Evolutionary conservation across 129 eudicot species (phyloP), one percentile per base, ranked within the genome.

Genomic region (Helianthus tuberosus): DNA sequence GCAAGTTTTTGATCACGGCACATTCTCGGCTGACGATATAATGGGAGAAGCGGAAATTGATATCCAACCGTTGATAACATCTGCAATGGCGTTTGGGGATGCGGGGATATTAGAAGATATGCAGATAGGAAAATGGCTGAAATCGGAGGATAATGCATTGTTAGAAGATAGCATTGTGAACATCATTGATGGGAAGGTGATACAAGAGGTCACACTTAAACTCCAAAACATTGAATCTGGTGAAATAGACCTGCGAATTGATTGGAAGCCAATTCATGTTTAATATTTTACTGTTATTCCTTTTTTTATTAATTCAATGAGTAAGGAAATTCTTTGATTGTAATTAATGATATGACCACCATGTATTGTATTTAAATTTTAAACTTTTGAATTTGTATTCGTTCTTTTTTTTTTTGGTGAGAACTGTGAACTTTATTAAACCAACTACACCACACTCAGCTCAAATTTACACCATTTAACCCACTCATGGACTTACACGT

Each of bases 91-190:
- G 5, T 93, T 77, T 66, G 93, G 91, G 59, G 88, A 93, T 58
- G 87, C 96, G 8, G 84, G 85, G 13, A 86, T 86, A 82, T 84
- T 93, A 50, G 86, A 75, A 1, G 44, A 90, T 85, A 89, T 93
- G 98, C 95, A 93, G 82, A 90, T 93, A 15, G 98, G 98, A n/a
- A 93, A 90, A 73, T 93, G 98, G 98, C 79, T 88, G 64, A 93
- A 90, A 71, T 83, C 98, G 10, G 46, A 81, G 41, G 91, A 93
- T 55, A 93, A 93, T 71, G 96, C 96, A 16, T 71, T 93, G 12
- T 36, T 79, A 53, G 96, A 90, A 64, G 96, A 93, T 69, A 90
- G 98, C 91, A 86, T 81, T 3, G 91, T 93, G 11, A 88, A 90
- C 78, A 88, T 93, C 4, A 72, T 79, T 8, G 86, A 86, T 75